Evolutionary conservation across 495 filamentous ascomycete genomes (phyloP), one percentile per base, ranked within the genome.

Genomic region (Annulohypoxylon maeteangense): DNA sequence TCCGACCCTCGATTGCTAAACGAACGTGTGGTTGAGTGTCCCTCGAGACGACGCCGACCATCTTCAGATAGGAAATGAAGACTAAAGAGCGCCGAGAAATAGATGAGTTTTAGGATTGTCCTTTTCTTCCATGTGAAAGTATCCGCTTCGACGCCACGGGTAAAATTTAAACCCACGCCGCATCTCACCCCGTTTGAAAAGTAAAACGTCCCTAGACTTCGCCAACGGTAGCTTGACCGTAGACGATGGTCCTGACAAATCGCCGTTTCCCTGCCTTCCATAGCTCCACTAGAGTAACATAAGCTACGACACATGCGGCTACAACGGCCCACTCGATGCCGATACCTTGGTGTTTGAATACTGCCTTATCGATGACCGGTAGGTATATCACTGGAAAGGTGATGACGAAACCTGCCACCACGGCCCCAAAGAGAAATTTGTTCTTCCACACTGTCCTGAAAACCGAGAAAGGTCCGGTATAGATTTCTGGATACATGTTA

Each of bases 301-400:
- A 88, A 7, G 80, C 67, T 4, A 80, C 65, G 0, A 83, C 81
- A 22, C 76, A 80, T 29, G 81, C 79, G n/a, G 82, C 78, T 0
- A 88, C 86, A 40, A 88, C 78, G n/a, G 78, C 83, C 86, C 87
- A 88, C 62, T 88, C 87, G 81, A 87, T 86, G n/a, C 76, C 82
- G 61, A 89, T 86, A 14, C 80, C 81, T 60, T 78, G 78, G 73
- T 89, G 87, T 67, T 86, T 87, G 79, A 89, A 89, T 5, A 89
- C 87, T 7, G 71, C 71, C 14, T 68, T 77, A 72, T 87, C 87
- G 67, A 89, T 80, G 18, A 78, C 80, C 1, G 87, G 87, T 32
- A 88, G 81, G 60, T 89, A 89, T 16, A 89, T 78, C 32, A 85
- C 79, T 3, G 87, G 87, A 51, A 87, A 89, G 1, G 86, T 84